Evolutionary conservation across 2,329 filamentous ascomycete genomes (phyloP).

Genomic region (Monilinia fructicola): DNA sequence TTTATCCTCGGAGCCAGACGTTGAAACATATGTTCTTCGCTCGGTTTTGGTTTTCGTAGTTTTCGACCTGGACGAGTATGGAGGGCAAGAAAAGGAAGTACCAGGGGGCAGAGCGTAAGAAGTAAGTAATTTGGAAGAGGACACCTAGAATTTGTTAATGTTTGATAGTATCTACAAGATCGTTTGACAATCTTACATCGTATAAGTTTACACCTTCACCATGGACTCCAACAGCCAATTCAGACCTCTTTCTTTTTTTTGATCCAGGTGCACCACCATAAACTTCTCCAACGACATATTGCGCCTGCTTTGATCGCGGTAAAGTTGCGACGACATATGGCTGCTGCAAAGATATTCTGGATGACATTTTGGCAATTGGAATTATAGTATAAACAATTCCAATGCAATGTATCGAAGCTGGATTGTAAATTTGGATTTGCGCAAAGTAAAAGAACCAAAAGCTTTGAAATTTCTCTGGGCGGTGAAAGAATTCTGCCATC

Average conservation of each 20-base stretch:
- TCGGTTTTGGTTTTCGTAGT: slow-evolving; percentile 49
- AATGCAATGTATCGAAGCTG: slow-evolving; percentile 9
- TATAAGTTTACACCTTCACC: slow-evolving; percentile 66
- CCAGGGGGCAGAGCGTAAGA: slow-evolving; percentile 67
- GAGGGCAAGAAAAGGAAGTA: slow-evolving; percentile 61
- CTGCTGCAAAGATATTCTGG: slow-evolving; percentile 60
- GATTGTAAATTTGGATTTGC: slow-evolving; percentile 10
- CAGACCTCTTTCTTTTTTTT: slow-evolving; percentile 62
- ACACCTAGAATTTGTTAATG: slow-evolving; percentile 48
- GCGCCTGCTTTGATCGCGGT: slow-evolving; percentile 57
- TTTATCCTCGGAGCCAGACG: slow-evolving; percentile 48
- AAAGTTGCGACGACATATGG: slow-evolving; percentile 63
- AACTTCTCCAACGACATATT: slow-evolving; percentile 60
- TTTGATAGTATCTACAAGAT: slow-evolving; percentile 10
- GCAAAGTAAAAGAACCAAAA: slow-evolving; percentile 17
- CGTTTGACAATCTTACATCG: slow-evolving; percentile 50
- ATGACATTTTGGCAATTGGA: slow-evolving; percentile 35
- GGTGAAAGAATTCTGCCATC: slow-evolving; percentile 24
- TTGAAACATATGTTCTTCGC: slow-evolving; percentile 63
- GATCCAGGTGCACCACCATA: slow-evolving; percentile 57
- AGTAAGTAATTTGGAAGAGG: slow-evolving; percentile 60
- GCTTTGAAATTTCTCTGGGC: slow-evolving; percentile 24
- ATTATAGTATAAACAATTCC: slow-evolving; percentile 12
- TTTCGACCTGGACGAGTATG: slow-evolving; percentile 55
- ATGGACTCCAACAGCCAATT: slow-evolving; percentile 63